These are phyloP conservation scores for Caryopteris hybrid DNA, from an alignment of 305 asterid genomes.

Conservation along the genomic window DNA sequence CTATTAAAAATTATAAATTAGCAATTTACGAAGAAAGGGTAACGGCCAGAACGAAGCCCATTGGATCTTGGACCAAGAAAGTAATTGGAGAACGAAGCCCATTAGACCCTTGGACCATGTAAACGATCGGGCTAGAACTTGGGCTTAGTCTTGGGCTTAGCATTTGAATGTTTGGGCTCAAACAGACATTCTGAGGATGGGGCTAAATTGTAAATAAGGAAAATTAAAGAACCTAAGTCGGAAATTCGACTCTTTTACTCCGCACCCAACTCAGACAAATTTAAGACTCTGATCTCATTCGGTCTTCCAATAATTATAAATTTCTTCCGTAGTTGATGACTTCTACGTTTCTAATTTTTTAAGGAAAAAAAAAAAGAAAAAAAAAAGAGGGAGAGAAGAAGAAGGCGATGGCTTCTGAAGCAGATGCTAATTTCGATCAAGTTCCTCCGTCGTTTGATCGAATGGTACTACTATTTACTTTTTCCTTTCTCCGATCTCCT, in stretches of 20 bases:
- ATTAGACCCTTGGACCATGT: too few relatives aligned
- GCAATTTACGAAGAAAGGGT: too few relatives aligned
- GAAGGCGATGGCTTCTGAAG: slow-evolving; percentile 35
- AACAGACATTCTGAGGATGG: not conserved
- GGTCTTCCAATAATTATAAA: not conserved
- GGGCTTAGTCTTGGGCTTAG: not conserved
- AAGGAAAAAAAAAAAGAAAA: not conserved
- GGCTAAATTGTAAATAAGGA: not conserved
- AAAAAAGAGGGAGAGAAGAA: not conserved
- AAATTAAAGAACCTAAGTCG: slow-evolving; percentile 4
- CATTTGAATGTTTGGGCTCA: not conserved
- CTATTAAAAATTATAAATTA: too few relatives aligned
- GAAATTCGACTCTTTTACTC: not conserved
- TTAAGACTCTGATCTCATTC: slow-evolving; percentile 8
- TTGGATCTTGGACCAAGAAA: too few relatives aligned
- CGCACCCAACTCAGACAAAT: slow-evolving; percentile 10
- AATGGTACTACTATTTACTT: slow-evolving; percentile 25
- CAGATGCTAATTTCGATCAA: slow-evolving; percentile 38
- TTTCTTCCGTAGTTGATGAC: not conserved
- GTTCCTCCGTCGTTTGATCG: slow-evolving; percentile 58
- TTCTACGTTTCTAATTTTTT: not conserved
- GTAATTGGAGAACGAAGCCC: too few relatives aligned
- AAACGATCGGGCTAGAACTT: not conserved
- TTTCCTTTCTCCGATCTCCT: not conserved
- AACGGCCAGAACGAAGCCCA: too few relatives aligned